Evolutionary conservation across 495 filamentous ascomycete species (phyloP).

Genomic region (Pseudomonodictys pantanalensis): DNA sequence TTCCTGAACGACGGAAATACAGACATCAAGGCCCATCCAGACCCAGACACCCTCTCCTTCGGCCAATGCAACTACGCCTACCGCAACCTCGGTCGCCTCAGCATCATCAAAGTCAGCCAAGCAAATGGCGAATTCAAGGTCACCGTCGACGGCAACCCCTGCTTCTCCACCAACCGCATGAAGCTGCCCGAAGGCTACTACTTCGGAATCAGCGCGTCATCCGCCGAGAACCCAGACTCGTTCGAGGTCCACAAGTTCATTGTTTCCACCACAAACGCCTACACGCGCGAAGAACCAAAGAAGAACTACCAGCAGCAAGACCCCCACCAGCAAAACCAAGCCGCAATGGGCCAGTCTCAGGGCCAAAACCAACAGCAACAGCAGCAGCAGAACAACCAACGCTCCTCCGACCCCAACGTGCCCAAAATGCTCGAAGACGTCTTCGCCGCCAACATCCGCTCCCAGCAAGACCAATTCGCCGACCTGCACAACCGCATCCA

Average conservation of each 20-base stretch:
- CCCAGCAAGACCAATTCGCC: constrained; percentile 61
- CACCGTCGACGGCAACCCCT: constrained; percentile 73
- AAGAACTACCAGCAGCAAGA: constrained; percentile 40
- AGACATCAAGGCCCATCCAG: constrained; percentile 75
- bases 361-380: constrained; percentile 41
- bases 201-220: constrained; percentile 83
- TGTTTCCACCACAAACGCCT: constrained; percentile 45
- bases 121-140: constrained; percentile 66
- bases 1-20: constrained; percentile 90
- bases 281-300: constrained; percentile 30
- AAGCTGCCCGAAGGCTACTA: constrained; percentile 74
- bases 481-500: constrained; percentile 82
- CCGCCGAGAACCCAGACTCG: constrained; percentile 86
- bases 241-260: constrained; percentile 90
- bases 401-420: constrained; percentile 18
- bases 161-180: constrained; percentile 80
- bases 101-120: constrained; percentile 70
- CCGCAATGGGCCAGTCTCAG: constrained; percentile 33
- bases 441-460: constrained; percentile 50
- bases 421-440: constrained; percentile 40
- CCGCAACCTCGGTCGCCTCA: constrained; percentile 83
- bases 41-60: constrained; percentile 83
- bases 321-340: constrained; percentile 41
- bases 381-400: constrained; percentile 35
- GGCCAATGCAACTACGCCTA: constrained; percentile 89